Percentiles rank a stretch among this genome's conserved stretches.
Conservation (phyloP, 345 rosid species). For the Eucalyptus victrix region DNA sequence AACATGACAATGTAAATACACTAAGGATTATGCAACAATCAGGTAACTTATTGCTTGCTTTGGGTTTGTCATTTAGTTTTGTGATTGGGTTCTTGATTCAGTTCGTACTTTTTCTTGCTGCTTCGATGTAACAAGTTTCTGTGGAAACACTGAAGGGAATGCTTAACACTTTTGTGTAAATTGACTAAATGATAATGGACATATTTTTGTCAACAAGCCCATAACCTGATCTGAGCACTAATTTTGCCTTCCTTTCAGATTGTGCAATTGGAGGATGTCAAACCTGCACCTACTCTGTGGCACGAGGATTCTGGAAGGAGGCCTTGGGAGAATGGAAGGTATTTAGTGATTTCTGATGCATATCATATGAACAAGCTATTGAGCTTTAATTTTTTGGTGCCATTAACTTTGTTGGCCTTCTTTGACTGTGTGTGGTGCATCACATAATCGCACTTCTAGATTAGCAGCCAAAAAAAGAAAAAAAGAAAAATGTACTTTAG, state of each 20-base stretch:
- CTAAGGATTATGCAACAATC: neutral
- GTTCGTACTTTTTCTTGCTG: neutral
- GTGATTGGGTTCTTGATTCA: neutral
- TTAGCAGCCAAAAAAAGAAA: neutral
- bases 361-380: neutral
- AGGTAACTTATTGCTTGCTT: neutral
- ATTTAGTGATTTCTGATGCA: neutral
- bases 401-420: neutral
- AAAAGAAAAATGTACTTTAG: neutral
- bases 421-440: neutral
- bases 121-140: neutral
- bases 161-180: neutral
- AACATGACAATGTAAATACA: neutral
- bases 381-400: neutral
- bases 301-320: constrained; percentile 64
- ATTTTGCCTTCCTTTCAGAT: constrained; percentile 20
- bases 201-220: neutral
- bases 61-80: neutral
- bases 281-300: constrained; percentile 60
- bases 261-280: constrained; percentile 43
- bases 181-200: neutral
- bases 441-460: neutral
- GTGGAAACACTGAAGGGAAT: neutral
- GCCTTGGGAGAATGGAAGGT: constrained; percentile 37
- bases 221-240: neutral